Percentiles rank a stretch among this genome's conserved stretches.
Evolutionary conservation across 768 basidiomycete genomes (phyloP).

Genomic region (Boletales sp.): DNA sequence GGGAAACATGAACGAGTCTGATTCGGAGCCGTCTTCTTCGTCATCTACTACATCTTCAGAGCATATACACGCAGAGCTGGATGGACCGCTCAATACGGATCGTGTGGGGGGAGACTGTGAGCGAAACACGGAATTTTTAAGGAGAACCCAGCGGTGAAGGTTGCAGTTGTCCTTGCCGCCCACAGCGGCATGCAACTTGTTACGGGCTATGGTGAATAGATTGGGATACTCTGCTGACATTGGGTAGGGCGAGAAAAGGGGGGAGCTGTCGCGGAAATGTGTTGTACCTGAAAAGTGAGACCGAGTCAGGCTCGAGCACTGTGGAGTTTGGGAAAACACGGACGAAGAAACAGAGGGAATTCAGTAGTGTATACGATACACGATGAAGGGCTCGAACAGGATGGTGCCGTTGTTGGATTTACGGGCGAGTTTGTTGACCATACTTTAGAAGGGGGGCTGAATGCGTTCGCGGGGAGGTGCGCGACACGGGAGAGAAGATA

Average conservation of each 20-base stretch:
- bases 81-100: slow-evolving; percentile 18
- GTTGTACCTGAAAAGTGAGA: slow-evolving; percentile 18
- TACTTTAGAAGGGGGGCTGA: slow-evolving; percentile 40
- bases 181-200: slow-evolving; percentile 66
- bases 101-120: slow-evolving; percentile 43
- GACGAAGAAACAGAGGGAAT: slow-evolving; percentile 15
- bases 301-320: background rate
- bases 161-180: slow-evolving; percentile 63
- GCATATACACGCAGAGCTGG: slow-evolving; percentile 26
- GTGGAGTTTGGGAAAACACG: slow-evolving; percentile 2
- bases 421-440: slow-evolving; percentile 82
- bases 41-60: slow-evolving; percentile 41
- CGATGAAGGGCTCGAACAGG: slow-evolving; percentile 83
- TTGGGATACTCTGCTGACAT: slow-evolving; percentile 49
- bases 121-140: slow-evolving; percentile 77
- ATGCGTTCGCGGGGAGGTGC: slow-evolving; percentile 19
- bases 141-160: slow-evolving; percentile 83
- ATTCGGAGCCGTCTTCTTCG: slow-evolving; percentile 52
- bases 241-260: slow-evolving; percentile 18
- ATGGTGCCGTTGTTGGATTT: slow-evolving; percentile 83
- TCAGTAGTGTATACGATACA: slow-evolving; percentile 78
- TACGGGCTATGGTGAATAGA: slow-evolving; percentile 63
- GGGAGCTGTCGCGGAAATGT: slow-evolving; percentile 4
- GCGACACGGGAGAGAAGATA: slow-evolving; percentile 1
- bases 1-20: slow-evolving; percentile 77